Base-by-base conservation (phyloP, 1,284 basidiomycete genomes). In the Sphaerobolus stellatus region DNA sequence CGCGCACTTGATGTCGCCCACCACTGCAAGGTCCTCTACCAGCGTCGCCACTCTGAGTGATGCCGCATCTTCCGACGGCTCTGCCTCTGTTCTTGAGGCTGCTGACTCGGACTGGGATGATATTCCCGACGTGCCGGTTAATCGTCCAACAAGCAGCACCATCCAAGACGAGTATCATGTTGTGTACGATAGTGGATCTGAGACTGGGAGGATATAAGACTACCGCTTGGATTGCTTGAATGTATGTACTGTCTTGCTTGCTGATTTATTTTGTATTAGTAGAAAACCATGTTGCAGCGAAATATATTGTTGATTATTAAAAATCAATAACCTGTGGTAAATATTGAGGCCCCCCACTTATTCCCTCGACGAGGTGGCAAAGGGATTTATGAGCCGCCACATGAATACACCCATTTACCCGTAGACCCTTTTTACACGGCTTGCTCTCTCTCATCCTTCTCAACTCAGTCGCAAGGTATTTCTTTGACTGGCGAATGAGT, bases 11-110 rank as follows among this genome's bases (percentile, higher is more conserved):
- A 67, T 59, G 8, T 57, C 56, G 8, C 52, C 66, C 44, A 40
- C 57, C 16, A 66, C 61, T 7, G 62, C 61, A 16, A 63, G 63
- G 6, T 65, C 68, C 3, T 46, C 57, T 9, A 51, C 36, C 31
- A 25, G 47, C 5, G 52, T 54, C 6, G 56, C 34, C 14, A 48
- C n/a, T 47, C 41, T 28, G 11, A 31, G 28, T 3, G 56, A 24
- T 36, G 45, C 47, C n/a, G 45, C 38, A 18, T 54, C 45, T 20
- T 54, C 52, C 2, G 45, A 34, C 30, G 30, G 44, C 13, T 54
- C 52, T 3, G 45, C 27, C 13, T 54, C 52, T 25, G 25, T 54
- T 14, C 24, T 36, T 14, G 33, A 48, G 25, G 28, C 47, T 16
- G 28, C 36, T n/a, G 52, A 54, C 16, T 46, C 33, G 9, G 52